These are phyloP conservation scores for Cordyceps cateniannulata DNA, from an alignment of 2,329 filamentous ascomycete genomes.

Conservation along the genomic window DNA sequence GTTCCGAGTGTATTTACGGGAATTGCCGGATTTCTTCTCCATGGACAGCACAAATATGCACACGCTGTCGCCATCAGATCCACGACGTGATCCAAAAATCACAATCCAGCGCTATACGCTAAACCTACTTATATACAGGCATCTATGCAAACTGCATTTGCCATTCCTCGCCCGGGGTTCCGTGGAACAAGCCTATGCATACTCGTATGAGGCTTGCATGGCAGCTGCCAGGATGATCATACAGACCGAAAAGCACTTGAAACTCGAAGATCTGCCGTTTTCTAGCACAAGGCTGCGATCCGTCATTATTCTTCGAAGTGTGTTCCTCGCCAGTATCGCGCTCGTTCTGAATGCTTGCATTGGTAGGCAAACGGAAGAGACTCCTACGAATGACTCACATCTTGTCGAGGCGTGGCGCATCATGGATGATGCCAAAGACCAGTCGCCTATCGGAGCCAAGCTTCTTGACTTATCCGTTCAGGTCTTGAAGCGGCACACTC, in stretches of 20 bases:
- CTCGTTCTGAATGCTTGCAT: slow-evolving; percentile 28
- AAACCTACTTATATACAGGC: slow-evolving; percentile 26
- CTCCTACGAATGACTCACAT: slow-evolving; percentile 20
- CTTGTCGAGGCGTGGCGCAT: slow-evolving; percentile 27
- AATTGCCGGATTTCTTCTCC: slow-evolving; percentile 25
- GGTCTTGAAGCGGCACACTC: slow-evolving; percentile 27
- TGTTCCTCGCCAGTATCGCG: slow-evolving; percentile 29
- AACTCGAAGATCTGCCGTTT: slow-evolving; percentile 21
- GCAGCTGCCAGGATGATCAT: slow-evolving; percentile 26
- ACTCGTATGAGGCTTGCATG: slow-evolving; percentile 26
- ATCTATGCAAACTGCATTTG: slow-evolving; percentile 30
- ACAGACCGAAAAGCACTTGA: slow-evolving; percentile 23
- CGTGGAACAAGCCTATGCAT: slow-evolving; percentile 26
- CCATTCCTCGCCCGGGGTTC: slow-evolving; percentile 29
- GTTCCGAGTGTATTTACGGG: slow-evolving; percentile 22
- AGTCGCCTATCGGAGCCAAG: slow-evolving; percentile 24
- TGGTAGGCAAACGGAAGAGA: slow-evolving; percentile 18
- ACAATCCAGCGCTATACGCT: slow-evolving; percentile 28
- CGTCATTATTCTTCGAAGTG: slow-evolving; percentile 26
- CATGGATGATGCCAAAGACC: slow-evolving; percentile 23
- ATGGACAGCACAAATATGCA: slow-evolving; percentile 17
- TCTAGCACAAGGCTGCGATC: slow-evolving; percentile 23
- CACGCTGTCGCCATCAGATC: slow-evolving; percentile 19
- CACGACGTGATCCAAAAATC: slow-evolving; percentile 19
- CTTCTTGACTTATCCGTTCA: slow-evolving; percentile 25